Percentiles rank a stretch among this genome's conserved stretches.
Evolutionary conservation across 306 rosid genomes (phyloP).

Genomic region (Canavalia gladiata): DNA sequence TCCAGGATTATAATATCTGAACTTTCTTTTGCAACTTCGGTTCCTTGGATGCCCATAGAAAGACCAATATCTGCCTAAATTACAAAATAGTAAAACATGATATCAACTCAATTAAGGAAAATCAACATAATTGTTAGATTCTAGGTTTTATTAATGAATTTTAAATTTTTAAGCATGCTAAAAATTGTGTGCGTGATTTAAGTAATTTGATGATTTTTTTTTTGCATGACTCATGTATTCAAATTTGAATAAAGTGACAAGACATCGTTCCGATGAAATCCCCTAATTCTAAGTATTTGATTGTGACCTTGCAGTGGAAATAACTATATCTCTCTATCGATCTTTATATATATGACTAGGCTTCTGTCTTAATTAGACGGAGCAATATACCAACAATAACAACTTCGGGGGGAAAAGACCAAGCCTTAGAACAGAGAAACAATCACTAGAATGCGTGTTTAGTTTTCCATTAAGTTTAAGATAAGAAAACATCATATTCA

Average conservation of each 20-base stretch:
- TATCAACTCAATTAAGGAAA: conserved; percentile 51
- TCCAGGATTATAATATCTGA: conserved; percentile 96
- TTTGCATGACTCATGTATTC: neutral
- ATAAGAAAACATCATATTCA: no score
- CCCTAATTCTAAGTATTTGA: neutral
- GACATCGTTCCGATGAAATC: neutral
- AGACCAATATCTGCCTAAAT: conserved; percentile 99
- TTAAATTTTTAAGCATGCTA: neutral
- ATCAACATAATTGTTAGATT: neutral
- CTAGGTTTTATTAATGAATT: neutral
- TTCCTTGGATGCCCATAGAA: conserved; percentile 98
- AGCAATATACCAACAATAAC: neutral
- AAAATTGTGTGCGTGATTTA: conserved; percentile 9
- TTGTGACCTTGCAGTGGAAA: neutral
- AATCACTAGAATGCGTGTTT: neutral
- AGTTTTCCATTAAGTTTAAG: neutral
- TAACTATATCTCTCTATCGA: neutral
- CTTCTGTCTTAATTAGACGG: neutral
- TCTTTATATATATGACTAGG: no score
- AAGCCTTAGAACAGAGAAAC: neutral
- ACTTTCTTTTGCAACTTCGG: conserved; percentile 99
- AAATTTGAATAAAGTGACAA: conserved; percentile 5
- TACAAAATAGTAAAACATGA: conserved; percentile 57
- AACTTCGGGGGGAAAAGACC: no score
- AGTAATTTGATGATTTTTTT: conserved; percentile 35